phyloP scores from a whole-genome alignment of 306 rosid genomes.

The Cajanus cajan region DNA sequence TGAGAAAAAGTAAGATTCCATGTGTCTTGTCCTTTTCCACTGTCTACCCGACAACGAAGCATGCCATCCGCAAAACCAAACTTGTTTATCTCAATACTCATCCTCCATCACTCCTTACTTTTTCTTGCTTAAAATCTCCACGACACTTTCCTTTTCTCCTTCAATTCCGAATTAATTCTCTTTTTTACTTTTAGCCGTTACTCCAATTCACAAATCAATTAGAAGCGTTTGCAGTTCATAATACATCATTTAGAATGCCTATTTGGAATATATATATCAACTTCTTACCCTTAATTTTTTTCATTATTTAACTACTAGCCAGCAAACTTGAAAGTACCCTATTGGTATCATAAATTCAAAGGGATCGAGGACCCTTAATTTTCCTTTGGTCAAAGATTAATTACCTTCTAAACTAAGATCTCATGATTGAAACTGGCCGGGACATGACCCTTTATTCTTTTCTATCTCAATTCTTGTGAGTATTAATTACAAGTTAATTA shows the following conservation, averaged over 20 bases:
- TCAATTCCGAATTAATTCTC: neutral
- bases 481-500: too few species aligned
- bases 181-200: neutral
- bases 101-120: neutral
- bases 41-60: constrained; percentile 62
- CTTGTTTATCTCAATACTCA: neutral
- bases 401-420: neutral
- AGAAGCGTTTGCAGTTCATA: neutral
- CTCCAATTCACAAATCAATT: neutral
- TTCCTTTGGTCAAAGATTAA: neutral
- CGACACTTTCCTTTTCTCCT: neutral
- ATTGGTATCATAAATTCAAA: neutral
- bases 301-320: neutral
- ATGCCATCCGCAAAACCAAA: constrained; percentile 32
- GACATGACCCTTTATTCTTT: too few species aligned
- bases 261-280: neutral
- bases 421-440: neutral
- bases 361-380: too few species aligned
- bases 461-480: too few species aligned
- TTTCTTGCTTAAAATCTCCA: neutral
- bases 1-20: constrained; percentile 57
- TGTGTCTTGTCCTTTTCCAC: constrained; percentile 57
- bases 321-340: neutral
- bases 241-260: neutral
- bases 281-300: neutral